Conservation (phyloP, 768 basidiomycete species). For the Hygrophorus russula region DNA sequence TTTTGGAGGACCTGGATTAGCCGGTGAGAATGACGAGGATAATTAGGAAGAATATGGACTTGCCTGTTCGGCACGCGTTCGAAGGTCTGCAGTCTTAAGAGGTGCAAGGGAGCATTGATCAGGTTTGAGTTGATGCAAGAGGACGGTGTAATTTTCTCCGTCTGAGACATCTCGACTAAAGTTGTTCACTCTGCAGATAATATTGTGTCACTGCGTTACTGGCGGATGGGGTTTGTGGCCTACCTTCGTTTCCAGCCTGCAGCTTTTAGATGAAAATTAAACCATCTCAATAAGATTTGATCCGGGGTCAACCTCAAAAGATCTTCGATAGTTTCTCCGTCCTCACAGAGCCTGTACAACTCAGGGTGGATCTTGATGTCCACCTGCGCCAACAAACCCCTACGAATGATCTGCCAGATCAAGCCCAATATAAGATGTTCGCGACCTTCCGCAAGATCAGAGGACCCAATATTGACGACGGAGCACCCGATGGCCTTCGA, state of each 20-base stretch:
- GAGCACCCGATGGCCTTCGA: constrained; percentile 98
- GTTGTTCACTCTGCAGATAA: constrained; percentile 73
- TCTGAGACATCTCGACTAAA: constrained; percentile 97
- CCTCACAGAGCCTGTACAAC: constrained; percentile 89
- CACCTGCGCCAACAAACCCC: constrained; percentile 87
- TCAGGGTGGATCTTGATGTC: constrained; percentile 99
- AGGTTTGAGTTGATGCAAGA: constrained; percentile 93
- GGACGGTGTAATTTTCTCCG: constrained; percentile 94
- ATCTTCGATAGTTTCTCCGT: constrained; percentile 95
- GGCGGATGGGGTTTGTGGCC: background rate
- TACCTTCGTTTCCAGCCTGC: constrained; percentile 86
- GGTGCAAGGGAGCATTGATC: constrained; percentile 87
- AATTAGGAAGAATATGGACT: constrained; percentile 4
- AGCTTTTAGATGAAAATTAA: constrained; percentile 96
- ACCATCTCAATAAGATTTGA: constrained; percentile 97
- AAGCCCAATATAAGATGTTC: constrained; percentile 96
- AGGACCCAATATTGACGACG: constrained; percentile 95
- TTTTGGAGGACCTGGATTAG: constrained; percentile 68
- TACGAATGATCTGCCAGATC: constrained; percentile 97
- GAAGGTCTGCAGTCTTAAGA: constrained; percentile 74
- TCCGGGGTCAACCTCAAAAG: constrained; percentile 89
- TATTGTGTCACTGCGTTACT: background rate
- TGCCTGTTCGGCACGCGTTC: constrained; percentile 77
- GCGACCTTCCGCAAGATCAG: constrained; percentile 83
- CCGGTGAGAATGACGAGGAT: background rate